Base-by-base conservation (phyloP, 2,329 filamentous ascomycete genomes). In the Ascochyta clinopodiicola region DNA sequence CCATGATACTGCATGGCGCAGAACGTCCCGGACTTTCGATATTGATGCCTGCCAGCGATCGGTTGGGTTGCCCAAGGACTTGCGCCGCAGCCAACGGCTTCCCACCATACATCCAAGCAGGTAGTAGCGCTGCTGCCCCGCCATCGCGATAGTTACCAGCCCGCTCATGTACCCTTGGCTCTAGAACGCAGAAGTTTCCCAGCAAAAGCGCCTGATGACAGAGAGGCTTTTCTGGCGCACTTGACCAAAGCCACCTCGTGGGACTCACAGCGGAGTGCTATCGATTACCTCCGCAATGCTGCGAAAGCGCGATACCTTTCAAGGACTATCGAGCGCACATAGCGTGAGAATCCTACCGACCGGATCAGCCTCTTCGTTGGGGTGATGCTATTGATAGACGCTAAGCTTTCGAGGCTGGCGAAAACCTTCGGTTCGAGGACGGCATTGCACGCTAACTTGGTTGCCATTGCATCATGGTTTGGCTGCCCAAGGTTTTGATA, bases 21-120 rank as follows among this genome's bases (percentile, higher is more conserved):
- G 43, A 51, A 47, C 48, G 63, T 55, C 59, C 69, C 51, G 51
- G 63, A 57, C 46, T 67, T 70, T 69, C 68, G 63, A 71, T 71
- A 71, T 58, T 35, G 6, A 56, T 63, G 56, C 61, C 59, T 68
- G 67, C 58, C 57, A 51, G 45, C 56, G 57, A 69, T 66, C 62
- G 52, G 52, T 31, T 46, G 42, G 36, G 52, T 50, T 38, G 22
- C 22, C 31, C 35, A 40, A 37, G 36, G 40, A 21, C 36, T 56
- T 49, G 42, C 31, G 37, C 45, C 52, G 35, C 46, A 46, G 36
- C 17, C 40, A 50, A 56, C 46, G 52, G 52, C 31, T 46, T 45
- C 45, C 36, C 46, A 24, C 45, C 32, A 45, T 38, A 35, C 40
- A 25, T 25, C 29, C 35, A 55, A 38, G 40, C 40, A 17, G 17